Evolutionary conservation across 768 basidiomycete genomes (phyloP).

Genomic region (Suillus bovinus): DNA sequence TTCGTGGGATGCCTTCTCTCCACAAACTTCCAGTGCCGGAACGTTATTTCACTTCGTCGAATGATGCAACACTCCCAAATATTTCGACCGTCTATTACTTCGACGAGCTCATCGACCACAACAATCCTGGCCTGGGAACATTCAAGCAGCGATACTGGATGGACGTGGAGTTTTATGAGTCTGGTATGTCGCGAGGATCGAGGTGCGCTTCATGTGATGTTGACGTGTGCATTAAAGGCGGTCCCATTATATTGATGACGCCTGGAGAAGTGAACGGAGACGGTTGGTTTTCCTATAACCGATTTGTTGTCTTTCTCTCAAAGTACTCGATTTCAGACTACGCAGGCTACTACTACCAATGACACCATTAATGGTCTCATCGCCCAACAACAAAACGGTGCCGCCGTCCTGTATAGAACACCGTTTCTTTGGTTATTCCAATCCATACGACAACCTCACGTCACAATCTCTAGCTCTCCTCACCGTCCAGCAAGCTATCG

Average conservation of each 20-base stretch:
- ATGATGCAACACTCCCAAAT: neutral
- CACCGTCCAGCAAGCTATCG: slow-evolving; percentile 74
- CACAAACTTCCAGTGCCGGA: neutral
- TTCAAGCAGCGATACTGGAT: slow-evolving; percentile 4
- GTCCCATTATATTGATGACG: neutral
- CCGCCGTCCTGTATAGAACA: slow-evolving; percentile 70
- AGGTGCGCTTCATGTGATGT: neutral
- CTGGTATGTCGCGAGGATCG: neutral
- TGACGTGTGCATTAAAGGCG: neutral
- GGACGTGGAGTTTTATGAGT: neutral
- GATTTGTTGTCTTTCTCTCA: neutral
- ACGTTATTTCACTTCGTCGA: neutral
- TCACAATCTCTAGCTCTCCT: slow-evolving; percentile 57
- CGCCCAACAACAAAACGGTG: slow-evolving; percentile 38
- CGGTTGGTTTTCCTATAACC: neutral
- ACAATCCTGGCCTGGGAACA: neutral
- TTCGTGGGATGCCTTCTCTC: neutral
- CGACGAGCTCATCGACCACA: neutral
- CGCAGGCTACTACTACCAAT: slow-evolving; percentile 60
- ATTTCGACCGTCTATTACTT: neutral
- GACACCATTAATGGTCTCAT: slow-evolving; percentile 55
- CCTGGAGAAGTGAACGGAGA: neutral
- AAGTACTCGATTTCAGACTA: slow-evolving; percentile 20
- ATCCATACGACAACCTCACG: slow-evolving; percentile 60
- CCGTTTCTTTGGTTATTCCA: slow-evolving; percentile 73